Base-by-base conservation (phyloP, 352 stramenopile species). In the Phytophthora vignae region DNA sequence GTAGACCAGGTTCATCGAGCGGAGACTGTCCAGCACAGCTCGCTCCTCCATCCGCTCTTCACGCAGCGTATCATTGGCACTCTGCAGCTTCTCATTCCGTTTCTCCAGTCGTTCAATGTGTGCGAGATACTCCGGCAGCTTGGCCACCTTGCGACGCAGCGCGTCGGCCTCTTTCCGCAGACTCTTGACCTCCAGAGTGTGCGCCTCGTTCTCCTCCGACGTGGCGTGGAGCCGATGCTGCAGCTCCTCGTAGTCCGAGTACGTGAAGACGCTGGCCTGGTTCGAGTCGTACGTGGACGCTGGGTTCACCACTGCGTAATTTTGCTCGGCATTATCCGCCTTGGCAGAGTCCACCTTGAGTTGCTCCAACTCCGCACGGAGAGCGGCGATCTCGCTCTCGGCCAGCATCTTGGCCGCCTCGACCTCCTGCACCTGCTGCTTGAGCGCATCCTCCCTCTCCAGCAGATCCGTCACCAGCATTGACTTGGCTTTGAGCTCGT, bases 21-120 rank as follows among this genome's bases (percentile, higher is more conserved):
- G 81, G 2, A 91, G 67, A 68, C 88, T 95, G 42, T 92, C 84
- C 44, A 89, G 77, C 14, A 95, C 64, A 21, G 79, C 81, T 29
- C 82, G 82, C 31, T 90, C 82, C 58, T 95, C 88, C 29, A 74
- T 85, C 9, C 86, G 76, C 63, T 95, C 88, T 70, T 91, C 81
- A 33, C 75, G 65, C 7, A 95, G 71, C 36, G 78, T 65, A 19
- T 91, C 81, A 56, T 91, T 92, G 0, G 70, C 63, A 15, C 73
- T 72, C 64, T 90, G 83, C 27, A 93, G 55, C 59, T 89, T 87
- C 62, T 74, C 57, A 38, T 81, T 76, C 17, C 82, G 79, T 58
- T 85, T 90, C 64, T 95, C 88, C 19, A 93, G 68, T 3, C 74
- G 74, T 64, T 93, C 76, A 25, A 88, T 82, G 14, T 84, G 72